phyloP scores from a whole-genome alignment of 2,329 filamentous ascomycete species.

The Verticillium zaregamsianum region DNA sequence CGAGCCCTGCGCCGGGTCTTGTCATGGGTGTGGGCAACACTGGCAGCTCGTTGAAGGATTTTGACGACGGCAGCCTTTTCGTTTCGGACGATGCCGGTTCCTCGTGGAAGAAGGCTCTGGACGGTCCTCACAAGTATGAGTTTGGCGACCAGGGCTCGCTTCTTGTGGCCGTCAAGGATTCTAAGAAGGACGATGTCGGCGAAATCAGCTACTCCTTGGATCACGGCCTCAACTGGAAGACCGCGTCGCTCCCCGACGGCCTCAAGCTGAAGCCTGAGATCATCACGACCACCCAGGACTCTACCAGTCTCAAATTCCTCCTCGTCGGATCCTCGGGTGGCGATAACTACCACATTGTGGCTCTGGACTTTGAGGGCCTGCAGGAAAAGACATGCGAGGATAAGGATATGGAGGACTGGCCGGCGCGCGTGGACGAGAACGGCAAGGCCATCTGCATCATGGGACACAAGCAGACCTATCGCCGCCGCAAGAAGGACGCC shows the following conservation, averaged over 20 bases:
- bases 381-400: constrained; percentile 75
- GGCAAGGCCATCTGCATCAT: constrained; percentile 85
- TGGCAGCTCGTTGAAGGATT: constrained; percentile 67
- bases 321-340: constrained; percentile 60
- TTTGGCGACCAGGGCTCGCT: constrained; percentile 93
- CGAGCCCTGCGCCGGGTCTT: constrained; percentile 86
- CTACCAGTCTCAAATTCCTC: constrained; percentile 87
- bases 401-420: constrained; percentile 83
- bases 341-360: constrained; percentile 58
- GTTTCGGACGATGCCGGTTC: constrained; percentile 88
- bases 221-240: constrained; percentile 81
- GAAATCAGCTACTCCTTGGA: constrained; percentile 76
- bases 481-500: constrained; percentile 77
- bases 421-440: constrained; percentile 74
- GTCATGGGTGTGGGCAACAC: constrained; percentile 94
- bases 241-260: constrained; percentile 60
- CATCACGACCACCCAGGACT: constrained; percentile 86
- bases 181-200: constrained; percentile 53
- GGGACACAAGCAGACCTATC: constrained; percentile 89
- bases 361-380: constrained; percentile 79
- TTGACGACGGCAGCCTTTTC: constrained; percentile 73
- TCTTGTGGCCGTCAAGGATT: constrained; percentile 77
- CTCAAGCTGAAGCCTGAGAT: constrained; percentile 66
- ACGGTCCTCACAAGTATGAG: constrained; percentile 90
- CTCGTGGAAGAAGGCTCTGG: constrained; percentile 71